phyloP scores from a whole-genome alignment of 176 grass and related monocot genomes.

The Leersia perrieri region DNA sequence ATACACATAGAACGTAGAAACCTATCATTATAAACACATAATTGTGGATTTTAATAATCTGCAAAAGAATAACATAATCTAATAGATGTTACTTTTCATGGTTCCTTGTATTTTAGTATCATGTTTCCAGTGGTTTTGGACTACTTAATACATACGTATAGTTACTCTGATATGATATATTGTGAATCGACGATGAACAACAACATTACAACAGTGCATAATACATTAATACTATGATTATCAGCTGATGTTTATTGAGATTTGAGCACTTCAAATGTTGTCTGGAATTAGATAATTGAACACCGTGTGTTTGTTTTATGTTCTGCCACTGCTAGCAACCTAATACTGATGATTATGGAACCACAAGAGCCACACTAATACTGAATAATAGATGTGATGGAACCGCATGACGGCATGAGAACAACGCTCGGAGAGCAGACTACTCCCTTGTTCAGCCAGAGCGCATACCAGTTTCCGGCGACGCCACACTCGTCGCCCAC shows the following conservation, averaged over 20 bases:
- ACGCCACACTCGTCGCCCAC: constrained; percentile 58
- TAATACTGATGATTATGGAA: neutral
- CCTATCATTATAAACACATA: neutral
- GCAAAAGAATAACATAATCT: neutral
- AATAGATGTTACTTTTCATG: neutral
- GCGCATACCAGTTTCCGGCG: constrained; percentile 54
- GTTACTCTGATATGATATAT: neutral
- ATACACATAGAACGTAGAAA: neutral
- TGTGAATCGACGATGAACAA: neutral
- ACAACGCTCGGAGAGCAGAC: neutral
- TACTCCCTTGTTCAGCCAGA: neutral
- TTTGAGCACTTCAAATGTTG: neutral
- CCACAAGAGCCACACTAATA: neutral
- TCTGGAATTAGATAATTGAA: neutral
- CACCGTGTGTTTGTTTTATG: neutral
- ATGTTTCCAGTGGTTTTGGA: neutral
- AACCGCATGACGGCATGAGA: neutral
- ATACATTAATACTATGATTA: neutral
- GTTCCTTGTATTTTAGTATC: neutral
- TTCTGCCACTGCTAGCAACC: neutral
- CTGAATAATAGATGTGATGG: neutral
- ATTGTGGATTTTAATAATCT: neutral
- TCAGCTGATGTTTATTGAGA: neutral
- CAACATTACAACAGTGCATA: no score
- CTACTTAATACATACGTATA: neutral